Evolutionary conservation across 2,329 filamentous ascomycete species (phyloP), one percentile per base, ranked within the genome.

Genomic region (Clonostachys byssicola): DNA sequence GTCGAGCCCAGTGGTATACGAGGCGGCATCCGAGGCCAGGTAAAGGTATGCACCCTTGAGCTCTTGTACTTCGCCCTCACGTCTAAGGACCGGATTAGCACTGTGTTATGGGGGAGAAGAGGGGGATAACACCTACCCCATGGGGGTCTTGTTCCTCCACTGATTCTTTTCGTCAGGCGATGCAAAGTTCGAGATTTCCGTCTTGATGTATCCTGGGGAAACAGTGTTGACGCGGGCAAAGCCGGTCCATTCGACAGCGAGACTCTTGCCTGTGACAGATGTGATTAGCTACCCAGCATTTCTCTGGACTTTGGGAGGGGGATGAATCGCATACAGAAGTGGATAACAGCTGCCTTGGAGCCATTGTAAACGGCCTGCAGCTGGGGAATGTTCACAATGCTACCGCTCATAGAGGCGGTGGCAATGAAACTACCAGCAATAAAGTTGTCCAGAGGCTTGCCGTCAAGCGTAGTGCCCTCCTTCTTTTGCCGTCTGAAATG

Each of bases 31-130:
- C 13, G 85, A 89, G 16, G 88, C 86, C 48, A 95, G 73, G 66
- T 91, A 94, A 43, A 95, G 68, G 63, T 88, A 95, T 16, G 86
- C 86, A 17, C 88, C 90, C 72, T 92, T 92, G 56, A 95, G 74
- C 72, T 95, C 89, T 50, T 81, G 78, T 4, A 81, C 72, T 53
- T 83, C 74, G 10, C 86, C 89, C 60, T 91, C 85, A 54, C 89
- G 79, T 43, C 81, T 80, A 38, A 43, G 3, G 4, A 16, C 12
- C 12, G 39, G 34, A 36, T 47, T 47, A 47, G 46, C 41, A 43
- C 34, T 10, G 9, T 18, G 17, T 18, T 34, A 5, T 7, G 38
- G 14, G 12, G 10, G 7, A 12, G 39, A 14, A 17, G 18, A 30
- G n/a, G 10, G 18, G 23, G 5, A 34, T 45, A 9, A 18, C 5